Conservation (phyloP, 257 asterid species). For the Gentiana dahurica region DNA sequence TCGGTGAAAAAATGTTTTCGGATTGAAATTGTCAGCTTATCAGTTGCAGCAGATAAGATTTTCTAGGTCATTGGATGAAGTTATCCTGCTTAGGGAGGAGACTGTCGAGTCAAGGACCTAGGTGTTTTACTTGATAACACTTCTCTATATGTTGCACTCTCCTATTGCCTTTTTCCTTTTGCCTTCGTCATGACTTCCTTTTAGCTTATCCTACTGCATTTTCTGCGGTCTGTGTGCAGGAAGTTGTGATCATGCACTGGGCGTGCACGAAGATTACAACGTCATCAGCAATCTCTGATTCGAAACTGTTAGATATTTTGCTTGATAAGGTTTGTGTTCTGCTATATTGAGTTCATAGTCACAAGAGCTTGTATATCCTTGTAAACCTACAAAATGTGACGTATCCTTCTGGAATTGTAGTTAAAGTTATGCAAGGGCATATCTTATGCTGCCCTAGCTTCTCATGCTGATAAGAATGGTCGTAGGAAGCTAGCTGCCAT, state of each 20-base stretch:
- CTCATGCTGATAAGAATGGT: conserved; percentile 90
- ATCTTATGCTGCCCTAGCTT: conserved; percentile 98
- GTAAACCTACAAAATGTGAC: too few relatives aligned
- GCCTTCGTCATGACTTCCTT: not conserved
- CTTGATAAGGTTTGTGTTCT: conserved; percentile 65
- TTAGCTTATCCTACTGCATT: too few relatives aligned
- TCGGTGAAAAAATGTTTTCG: too few relatives aligned
- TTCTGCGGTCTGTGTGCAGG: conserved; percentile 36
- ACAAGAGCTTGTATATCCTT: not conserved
- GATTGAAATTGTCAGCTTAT: too few relatives aligned
- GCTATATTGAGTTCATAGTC: too few relatives aligned
- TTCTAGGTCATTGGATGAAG: too few relatives aligned
- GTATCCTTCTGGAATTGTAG: conserved; percentile 30
- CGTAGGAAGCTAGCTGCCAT: conserved; percentile 95
- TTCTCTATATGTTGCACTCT: too few relatives aligned
- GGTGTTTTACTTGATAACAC: too few relatives aligned
- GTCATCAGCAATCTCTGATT: conserved; percentile 66
- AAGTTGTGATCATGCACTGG: conserved; percentile 94
- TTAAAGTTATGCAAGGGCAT: conserved; percentile 93
- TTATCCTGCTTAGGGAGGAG: not conserved
- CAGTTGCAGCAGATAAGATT: too few relatives aligned
- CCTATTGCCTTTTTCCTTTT: not conserved
- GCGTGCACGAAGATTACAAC: conserved; percentile 73
- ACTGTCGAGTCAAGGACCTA: too few relatives aligned
- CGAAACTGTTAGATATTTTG: conserved; percentile 61